Conservation (phyloP, 208 protist species). For the Trypanosoma theileri region DNA sequence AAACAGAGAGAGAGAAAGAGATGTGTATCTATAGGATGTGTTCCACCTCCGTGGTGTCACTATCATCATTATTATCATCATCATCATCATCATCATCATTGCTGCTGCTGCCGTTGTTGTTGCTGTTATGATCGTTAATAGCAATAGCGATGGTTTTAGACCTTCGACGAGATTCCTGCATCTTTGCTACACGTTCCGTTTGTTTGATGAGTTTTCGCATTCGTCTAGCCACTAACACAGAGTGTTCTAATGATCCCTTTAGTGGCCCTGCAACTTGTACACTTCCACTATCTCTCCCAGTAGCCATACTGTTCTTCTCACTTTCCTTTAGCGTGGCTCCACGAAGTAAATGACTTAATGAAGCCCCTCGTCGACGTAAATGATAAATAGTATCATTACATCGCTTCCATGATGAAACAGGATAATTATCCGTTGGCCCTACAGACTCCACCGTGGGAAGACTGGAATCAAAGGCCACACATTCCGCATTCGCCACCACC, state of each 20-base stretch:
- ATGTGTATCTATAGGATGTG: conserved; percentile 19
- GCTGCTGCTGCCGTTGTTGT: too few relatives aligned
- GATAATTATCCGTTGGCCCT: conserved; percentile 32
- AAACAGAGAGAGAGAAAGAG: not conserved
- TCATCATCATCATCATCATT: too few relatives aligned
- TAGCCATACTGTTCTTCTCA: not conserved
- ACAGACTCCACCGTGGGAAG: conserved; percentile 50
- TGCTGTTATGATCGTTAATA: not conserved
- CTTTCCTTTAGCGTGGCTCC: conserved; percentile 28
- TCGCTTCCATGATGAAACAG: conserved; percentile 79
- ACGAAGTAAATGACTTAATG: conserved; percentile 61
- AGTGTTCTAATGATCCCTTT: conserved; percentile 57
- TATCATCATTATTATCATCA: not conserved
- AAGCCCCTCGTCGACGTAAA: conserved; percentile 65
- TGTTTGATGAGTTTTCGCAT: conserved; percentile 83
- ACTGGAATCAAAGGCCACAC: conserved; percentile 71
- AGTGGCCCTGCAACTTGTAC: conserved; percentile 5
- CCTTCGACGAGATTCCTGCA: conserved; percentile 47
- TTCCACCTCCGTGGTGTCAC: conserved; percentile 7
- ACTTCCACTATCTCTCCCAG: not conserved
- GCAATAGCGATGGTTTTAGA: conserved; percentile 23
- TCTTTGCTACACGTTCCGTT: conserved; percentile 69
- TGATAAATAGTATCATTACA: conserved; percentile 88
- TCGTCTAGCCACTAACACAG: conserved; percentile 74
- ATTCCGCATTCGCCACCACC: conserved; percentile 78